Evolutionary conservation across 345 rosid species (phyloP).

Genomic region (Lenwebbia sp.): DNA sequence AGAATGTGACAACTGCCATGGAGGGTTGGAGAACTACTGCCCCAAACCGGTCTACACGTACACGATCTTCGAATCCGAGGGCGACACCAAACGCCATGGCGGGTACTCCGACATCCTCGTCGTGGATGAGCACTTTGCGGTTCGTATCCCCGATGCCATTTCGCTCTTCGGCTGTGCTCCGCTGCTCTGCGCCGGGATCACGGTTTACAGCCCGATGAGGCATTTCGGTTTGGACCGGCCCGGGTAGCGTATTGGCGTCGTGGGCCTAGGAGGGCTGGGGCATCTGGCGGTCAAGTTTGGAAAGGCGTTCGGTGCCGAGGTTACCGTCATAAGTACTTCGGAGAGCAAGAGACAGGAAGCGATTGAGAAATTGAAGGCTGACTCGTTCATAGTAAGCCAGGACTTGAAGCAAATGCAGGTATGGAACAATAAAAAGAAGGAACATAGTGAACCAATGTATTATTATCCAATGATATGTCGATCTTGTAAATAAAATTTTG

Average conservation of each 20-base stretch:
- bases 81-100: background rate
- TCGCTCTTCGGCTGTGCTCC: background rate
- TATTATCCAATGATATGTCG: background rate
- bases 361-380: background rate
- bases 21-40: conserved; percentile 7
- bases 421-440: background rate
- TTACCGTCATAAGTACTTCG: background rate
- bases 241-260: conserved; percentile 1
- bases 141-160: background rate
- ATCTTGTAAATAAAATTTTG: background rate
- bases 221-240: background rate
- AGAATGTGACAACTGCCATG: conserved; percentile 2
- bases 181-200: conserved; percentile 9
- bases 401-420: conserved; percentile 5
- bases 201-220: conserved; percentile 3
- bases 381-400: conserved; percentile 1
- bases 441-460: background rate
- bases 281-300: conserved; percentile 13
- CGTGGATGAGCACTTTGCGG: conserved; percentile 2
- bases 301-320: conserved; percentile 8
- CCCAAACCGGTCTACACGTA: background rate
- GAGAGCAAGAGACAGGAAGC: conserved; percentile 5
- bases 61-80: background rate
- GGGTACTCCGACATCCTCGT: conserved; percentile 8
- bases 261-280: conserved; percentile 7